Evolutionary conservation across 768 basidiomycete genomes (phyloP).

Genomic region (Psilocybe subaeruginosa): DNA sequence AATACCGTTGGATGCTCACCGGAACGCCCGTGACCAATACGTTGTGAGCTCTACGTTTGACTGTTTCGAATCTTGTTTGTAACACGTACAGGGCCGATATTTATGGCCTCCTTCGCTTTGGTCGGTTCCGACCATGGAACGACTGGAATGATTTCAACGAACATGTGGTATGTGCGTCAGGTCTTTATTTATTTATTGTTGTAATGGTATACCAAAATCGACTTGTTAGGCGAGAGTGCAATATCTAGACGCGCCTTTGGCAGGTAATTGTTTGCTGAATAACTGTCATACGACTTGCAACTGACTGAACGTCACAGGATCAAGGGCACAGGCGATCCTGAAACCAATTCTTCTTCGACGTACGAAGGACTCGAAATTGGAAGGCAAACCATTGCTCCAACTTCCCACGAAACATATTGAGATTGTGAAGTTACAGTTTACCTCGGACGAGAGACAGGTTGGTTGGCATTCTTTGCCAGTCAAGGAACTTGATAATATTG

Average conservation of each 20-base stretch:
- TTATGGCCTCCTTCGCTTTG: constrained; percentile 72
- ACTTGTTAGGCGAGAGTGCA: constrained; percentile 53
- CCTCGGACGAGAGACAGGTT: constrained; percentile 66
- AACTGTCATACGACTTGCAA: too few species aligned
- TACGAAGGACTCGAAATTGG: constrained; percentile 66
- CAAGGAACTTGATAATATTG: too few species aligned
- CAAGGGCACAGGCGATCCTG: constrained; percentile 69
- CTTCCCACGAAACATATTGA: constrained; percentile 66
- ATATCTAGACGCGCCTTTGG: constrained; percentile 58
- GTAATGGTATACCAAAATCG: neutral
- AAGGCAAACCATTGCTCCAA: constrained; percentile 70
- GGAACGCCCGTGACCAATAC: constrained; percentile 79
- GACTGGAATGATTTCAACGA: constrained; percentile 72
- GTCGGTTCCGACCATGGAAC: constrained; percentile 69
- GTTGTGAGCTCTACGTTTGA: constrained; percentile 39
- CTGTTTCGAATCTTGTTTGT: neutral
- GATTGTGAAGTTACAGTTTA: constrained; percentile 63
- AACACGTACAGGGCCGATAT: constrained; percentile 56
- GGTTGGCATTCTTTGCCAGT: constrained; percentile 33
- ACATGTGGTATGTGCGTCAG: constrained; percentile 44
- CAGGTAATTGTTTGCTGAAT: constrained; percentile 40
- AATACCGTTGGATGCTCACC: constrained; percentile 80
- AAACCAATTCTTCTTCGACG: constrained; percentile 71
- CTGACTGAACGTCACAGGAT: constrained; percentile 31
- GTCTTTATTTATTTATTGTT: neutral